phyloP scores from a whole-genome alignment of 2,329 filamentous ascomycete genomes.

The Elsinoe fawcettii region DNA sequence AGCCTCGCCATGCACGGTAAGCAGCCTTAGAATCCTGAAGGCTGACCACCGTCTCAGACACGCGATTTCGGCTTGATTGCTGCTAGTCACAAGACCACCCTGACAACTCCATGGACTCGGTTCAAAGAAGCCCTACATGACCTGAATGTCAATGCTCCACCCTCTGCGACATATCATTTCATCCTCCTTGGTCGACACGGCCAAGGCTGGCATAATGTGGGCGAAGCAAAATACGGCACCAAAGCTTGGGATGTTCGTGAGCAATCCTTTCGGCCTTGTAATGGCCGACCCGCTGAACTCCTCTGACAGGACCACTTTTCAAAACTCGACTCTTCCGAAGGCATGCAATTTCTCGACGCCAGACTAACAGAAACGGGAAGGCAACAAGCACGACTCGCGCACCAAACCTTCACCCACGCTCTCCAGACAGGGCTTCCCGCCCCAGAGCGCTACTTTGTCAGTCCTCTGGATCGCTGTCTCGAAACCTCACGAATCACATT shows the following conservation, averaged over 20 bases:
- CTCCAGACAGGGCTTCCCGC: constrained; percentile 47
- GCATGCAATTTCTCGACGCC: constrained; percentile 52
- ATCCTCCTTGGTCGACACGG: constrained; percentile 21
- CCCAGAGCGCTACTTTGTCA: constrained; percentile 56
- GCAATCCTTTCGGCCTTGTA: neutral
- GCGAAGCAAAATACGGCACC: constrained; percentile 20
- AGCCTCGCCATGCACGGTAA: constrained; percentile 18
- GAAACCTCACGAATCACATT: constrained; percentile 57
- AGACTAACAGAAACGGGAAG: constrained; percentile 49
- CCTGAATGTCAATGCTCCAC: constrained; percentile 36
- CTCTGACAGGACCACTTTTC: constrained; percentile 46
- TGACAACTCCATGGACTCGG: constrained; percentile 53
- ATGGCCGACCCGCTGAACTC: neutral
- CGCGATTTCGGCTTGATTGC: constrained; percentile 51
- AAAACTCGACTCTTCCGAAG: constrained; percentile 52
- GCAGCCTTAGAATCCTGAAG: constrained; percentile 6
- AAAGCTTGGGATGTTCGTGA: constrained; percentile 20
- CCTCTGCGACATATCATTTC: constrained; percentile 39
- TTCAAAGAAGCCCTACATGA: constrained; percentile 52
- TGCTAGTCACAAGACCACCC: constrained; percentile 18
- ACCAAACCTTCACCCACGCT: constrained; percentile 50
- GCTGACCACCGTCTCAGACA: constrained; percentile 21
- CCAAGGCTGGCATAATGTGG: constrained; percentile 22
- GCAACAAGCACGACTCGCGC: constrained; percentile 48
- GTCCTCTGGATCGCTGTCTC: constrained; percentile 54